A percentile compares a stretch with the other conserved stretches of the same genome.
Conservation (phyloP, 2,329 filamentous ascomycete species). For the Fusarium sp. region DNA sequence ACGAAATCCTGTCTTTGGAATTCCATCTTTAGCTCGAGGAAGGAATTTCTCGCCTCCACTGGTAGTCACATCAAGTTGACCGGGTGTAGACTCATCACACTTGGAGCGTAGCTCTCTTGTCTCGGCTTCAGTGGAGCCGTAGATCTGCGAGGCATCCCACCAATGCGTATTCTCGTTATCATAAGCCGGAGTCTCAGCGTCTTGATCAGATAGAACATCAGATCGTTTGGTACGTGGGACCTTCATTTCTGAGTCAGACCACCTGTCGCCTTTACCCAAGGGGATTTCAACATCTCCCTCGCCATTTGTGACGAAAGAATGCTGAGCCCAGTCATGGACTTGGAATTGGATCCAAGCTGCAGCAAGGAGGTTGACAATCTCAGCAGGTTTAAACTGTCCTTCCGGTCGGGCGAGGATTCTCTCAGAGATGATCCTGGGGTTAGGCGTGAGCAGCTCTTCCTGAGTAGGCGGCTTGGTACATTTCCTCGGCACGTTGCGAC, state of each 20-base stretch:
- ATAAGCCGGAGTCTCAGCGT: slow-evolving; percentile 15
- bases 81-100: slow-evolving; percentile 11
- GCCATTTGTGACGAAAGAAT: neutral
- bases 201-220: neutral
- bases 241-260: slow-evolving; percentile 14
- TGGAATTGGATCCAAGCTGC: slow-evolving; percentile 36
- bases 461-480: slow-evolving; percentile 6
- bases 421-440: slow-evolving; percentile 11
- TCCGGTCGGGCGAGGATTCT: slow-evolving; percentile 25
- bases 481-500: slow-evolving; percentile 24
- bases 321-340: slow-evolving; percentile 29
- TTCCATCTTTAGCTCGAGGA: slow-evolving; percentile 5
- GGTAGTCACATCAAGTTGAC: neutral
- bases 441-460: slow-evolving; percentile 16
- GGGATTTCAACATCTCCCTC: slow-evolving; percentile 19
- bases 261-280: slow-evolving; percentile 3
- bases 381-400: slow-evolving; percentile 29
- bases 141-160: slow-evolving; percentile 35
- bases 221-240: slow-evolving; percentile 17
- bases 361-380: slow-evolving; percentile 28
- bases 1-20: slow-evolving; percentile 27
- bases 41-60: slow-evolving; percentile 20
- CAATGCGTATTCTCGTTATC: slow-evolving; percentile 30
- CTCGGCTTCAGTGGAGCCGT: slow-evolving; percentile 25
- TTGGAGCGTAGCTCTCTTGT: neutral